Evolutionary conservation across 768 basidiomycete species (phyloP), one percentile per base, ranked within the genome.

Genomic region (Tricholoma matsutake): DNA sequence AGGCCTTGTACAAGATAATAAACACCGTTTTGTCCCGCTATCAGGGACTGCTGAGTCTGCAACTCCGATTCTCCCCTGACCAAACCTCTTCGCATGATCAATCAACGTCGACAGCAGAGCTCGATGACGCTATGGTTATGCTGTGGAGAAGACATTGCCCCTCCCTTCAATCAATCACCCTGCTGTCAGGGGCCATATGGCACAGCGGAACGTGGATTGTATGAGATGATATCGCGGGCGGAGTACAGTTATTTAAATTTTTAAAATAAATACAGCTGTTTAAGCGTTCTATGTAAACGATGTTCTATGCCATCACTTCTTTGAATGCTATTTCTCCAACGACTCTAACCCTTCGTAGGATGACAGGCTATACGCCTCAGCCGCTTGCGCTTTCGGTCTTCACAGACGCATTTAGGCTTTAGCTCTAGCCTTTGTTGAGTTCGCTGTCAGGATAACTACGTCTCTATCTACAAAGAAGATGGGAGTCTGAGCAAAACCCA

Each of bases 1-100:
- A 79, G 77, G 67, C 71, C 20, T 58, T 81, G 3, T 79, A 79
- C 64, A 79, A 77, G 61, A 75, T 74, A 37, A 69, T 80, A 1
- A 73, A 76, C 37, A 60, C 72, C 13, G 73, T 78, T 1, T 63
- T 82, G 9, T 72, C 78, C 10, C 75, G 79, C 49, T 81, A 78
- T 62, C 66, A 70, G 45, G 64, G 69, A 7, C 75, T 81, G n/a
- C 67, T 70, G 3, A 65, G 64, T 8, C 67, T 81, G 13, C 61
- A 58, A 10, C 65, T 78, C 54, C 65, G 63, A 11, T 66, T 66
- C 32, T 22, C 58, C 34, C 61, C 60, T 39, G 62, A 60, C 20
- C 25, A 31, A 22, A 45, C 18, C 41, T 18, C 16, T 47, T 58
- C 43, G 29, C n/a, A 31, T 43, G 37, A 56, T 29, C 31, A 43